These are phyloP conservation scores for Westerdykella ornata DNA, from an alignment of 2,329 filamentous ascomycete species.

Conservation along the genomic window DNA sequence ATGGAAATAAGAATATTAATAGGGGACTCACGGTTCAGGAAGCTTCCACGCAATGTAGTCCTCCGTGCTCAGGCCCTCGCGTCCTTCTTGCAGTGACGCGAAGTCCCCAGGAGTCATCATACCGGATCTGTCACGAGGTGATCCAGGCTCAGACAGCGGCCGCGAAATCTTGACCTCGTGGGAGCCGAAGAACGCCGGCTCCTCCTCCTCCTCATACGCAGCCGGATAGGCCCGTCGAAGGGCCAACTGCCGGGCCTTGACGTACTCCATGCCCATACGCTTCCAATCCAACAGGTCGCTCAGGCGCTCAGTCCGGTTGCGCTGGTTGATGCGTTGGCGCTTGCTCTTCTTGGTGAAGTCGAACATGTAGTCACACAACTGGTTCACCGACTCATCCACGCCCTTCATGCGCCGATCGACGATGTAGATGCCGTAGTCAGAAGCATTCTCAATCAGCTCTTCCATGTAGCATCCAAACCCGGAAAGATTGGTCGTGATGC, in stretches of 20 bases:
- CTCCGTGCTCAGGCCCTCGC: constrained; percentile 87
- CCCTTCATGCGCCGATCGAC: constrained; percentile 93
- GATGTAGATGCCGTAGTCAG: constrained; percentile 95
- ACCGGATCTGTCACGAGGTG: constrained; percentile 79
- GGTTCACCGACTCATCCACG: constrained; percentile 94
- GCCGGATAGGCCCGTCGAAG: constrained; percentile 84
- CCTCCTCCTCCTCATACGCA: constrained; percentile 70
- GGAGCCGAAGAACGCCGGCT: constrained; percentile 84
- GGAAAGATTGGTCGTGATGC: constrained; percentile 95
- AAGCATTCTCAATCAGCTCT: constrained; percentile 94
- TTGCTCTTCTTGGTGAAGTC: constrained; percentile 91
- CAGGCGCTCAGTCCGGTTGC: constrained; percentile 89
- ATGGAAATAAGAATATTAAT: background rate
- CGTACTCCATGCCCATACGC: constrained; percentile 98
- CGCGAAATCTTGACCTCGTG: constrained; percentile 93
- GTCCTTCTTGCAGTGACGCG: constrained; percentile 88
- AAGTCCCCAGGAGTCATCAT: constrained; percentile 99
- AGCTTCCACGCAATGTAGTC: constrained; percentile 98
- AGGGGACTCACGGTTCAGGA: constrained; percentile 62
- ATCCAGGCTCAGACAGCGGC: constrained; percentile 89
- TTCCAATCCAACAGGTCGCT: constrained; percentile 98
- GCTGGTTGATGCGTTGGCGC: constrained; percentile 95
- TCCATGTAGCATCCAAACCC: constrained; percentile 99
- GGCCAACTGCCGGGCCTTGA: constrained; percentile 91
- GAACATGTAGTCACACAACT: constrained; percentile 86